Conservation (phyloP, 768 basidiomycete genomes). For the Xerocomellus intermedius region DNA sequence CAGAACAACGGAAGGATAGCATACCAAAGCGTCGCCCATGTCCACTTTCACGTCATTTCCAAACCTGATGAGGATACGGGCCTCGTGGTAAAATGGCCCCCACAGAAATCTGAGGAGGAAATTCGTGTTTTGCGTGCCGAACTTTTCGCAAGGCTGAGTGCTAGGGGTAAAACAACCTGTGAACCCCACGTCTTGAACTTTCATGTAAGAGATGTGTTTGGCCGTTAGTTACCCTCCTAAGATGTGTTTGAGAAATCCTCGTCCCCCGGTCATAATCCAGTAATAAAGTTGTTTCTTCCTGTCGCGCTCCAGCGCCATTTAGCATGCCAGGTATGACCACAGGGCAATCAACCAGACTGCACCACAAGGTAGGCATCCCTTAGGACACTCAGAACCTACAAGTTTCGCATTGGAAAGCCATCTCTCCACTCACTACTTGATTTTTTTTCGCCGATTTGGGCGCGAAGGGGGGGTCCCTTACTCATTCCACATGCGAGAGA, state of each 20-base stretch:
- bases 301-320: no score
- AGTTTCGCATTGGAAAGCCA: no score
- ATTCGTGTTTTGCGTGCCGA: slow-evolving; percentile 3
- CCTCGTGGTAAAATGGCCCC: slow-evolving; percentile 69
- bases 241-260: not conserved
- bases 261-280: no score
- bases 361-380: no score
- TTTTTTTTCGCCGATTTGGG: no score
- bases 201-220: not conserved
- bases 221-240: not conserved
- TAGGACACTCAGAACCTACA: no score
- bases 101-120: slow-evolving; percentile 9
- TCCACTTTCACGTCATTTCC: slow-evolving; percentile 92
- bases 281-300: no score
- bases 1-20: slow-evolving; percentile 69
- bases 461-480: no score
- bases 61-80: slow-evolving; percentile 75
- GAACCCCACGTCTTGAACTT: not conserved
- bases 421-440: no score
- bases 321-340: no score
- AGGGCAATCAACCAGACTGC: no score
- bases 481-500: no score
- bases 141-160: slow-evolving; percentile 1
- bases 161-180: not conserved
- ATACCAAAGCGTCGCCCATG: slow-evolving; percentile 74